These are phyloP conservation scores for Penicillium bovifimosum DNA, from an alignment of 495 filamentous ascomycete species.

Conservation along the genomic window DNA sequence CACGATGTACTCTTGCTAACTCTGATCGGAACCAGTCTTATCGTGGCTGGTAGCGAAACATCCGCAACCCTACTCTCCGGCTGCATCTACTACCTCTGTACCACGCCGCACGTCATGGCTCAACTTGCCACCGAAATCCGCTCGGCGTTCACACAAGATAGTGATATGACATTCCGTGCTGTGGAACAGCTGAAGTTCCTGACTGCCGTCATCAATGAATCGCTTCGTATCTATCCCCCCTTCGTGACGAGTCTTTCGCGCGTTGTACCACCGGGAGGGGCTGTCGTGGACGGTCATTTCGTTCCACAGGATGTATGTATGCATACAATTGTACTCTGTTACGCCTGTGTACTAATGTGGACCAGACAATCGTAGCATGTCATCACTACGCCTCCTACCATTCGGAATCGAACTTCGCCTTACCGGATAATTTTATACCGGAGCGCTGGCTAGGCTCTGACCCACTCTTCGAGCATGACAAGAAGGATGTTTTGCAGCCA, in stretches of 20 bases:
- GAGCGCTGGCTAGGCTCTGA: slow-evolving; percentile 42
- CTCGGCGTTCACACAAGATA: slow-evolving; percentile 27
- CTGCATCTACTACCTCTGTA: slow-evolving; percentile 45
- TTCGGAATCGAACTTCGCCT: slow-evolving; percentile 31
- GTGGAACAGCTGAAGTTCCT: slow-evolving; percentile 30
- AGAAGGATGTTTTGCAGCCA: slow-evolving; percentile 35
- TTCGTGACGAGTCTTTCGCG: slow-evolving; percentile 25
- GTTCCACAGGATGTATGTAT: slow-evolving; percentile 27
- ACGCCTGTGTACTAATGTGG: background rate
- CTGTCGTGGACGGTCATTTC: slow-evolving; percentile 23
- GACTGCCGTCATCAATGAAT: slow-evolving; percentile 38
- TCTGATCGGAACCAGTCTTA: slow-evolving; percentile 13
- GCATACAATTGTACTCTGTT: background rate
- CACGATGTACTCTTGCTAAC: background rate
- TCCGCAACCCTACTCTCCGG: slow-evolving; percentile 49
- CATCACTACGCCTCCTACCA: slow-evolving; percentile 37
- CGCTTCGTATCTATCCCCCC: slow-evolving; percentile 39
- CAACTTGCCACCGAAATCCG: slow-evolving; percentile 42
- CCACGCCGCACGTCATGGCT: slow-evolving; percentile 31
- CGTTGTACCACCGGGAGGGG: slow-evolving; percentile 28
- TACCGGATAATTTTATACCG: slow-evolving; percentile 35
- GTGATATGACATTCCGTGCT: slow-evolving; percentile 43
- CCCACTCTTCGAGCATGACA: slow-evolving; percentile 26
- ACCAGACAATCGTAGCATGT: slow-evolving; percentile 27
- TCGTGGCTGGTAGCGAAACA: slow-evolving; percentile 52